These are phyloP conservation scores for Elasticomyces elasticus DNA, from an alignment of 495 filamentous ascomycete genomes.

Conservation along the genomic window DNA sequence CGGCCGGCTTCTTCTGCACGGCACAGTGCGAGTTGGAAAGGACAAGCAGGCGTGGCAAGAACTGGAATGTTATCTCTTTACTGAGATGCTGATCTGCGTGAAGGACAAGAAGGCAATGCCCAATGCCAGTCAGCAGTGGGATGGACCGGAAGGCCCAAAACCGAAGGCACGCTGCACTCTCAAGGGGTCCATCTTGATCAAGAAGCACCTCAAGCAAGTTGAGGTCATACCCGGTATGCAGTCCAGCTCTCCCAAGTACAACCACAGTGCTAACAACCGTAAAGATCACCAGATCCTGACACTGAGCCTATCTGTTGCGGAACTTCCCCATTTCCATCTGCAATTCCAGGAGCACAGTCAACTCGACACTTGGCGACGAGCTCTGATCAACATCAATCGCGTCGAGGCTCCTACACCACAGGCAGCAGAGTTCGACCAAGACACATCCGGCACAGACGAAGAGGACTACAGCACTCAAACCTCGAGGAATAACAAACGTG, in stretches of 20 bases:
- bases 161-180: slow-evolving; percentile 71
- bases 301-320: slow-evolving; percentile 80
- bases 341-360: slow-evolving; percentile 78
- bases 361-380: slow-evolving; percentile 84
- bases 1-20: slow-evolving; percentile 84
- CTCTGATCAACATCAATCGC: slow-evolving; percentile 72
- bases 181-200: slow-evolving; percentile 97
- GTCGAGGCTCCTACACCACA: slow-evolving; percentile 38
- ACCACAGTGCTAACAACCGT: slow-evolving; percentile 12
- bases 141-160: slow-evolving; percentile 37
- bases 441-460: slow-evolving; percentile 77
- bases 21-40: slow-evolving; percentile 87
- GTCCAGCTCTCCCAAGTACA: not conserved
- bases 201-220: slow-evolving; percentile 91
- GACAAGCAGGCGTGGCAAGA: slow-evolving; percentile 98
- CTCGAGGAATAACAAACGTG: slow-evolving; percentile 47
- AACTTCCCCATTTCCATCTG: slow-evolving; percentile 94
- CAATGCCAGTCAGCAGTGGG: slow-evolving; percentile 45
- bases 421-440: slow-evolving; percentile 60
- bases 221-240: slow-evolving; percentile 50
- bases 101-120: slow-evolving; percentile 79
- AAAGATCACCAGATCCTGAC: slow-evolving; percentile 77
- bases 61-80: slow-evolving; percentile 92
- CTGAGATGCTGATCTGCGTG: slow-evolving; percentile 98
- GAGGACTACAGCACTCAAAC: slow-evolving; percentile 71